Conservation (phyloP, 2,329 filamentous ascomycete species). For the Apiospora sp. region DNA sequence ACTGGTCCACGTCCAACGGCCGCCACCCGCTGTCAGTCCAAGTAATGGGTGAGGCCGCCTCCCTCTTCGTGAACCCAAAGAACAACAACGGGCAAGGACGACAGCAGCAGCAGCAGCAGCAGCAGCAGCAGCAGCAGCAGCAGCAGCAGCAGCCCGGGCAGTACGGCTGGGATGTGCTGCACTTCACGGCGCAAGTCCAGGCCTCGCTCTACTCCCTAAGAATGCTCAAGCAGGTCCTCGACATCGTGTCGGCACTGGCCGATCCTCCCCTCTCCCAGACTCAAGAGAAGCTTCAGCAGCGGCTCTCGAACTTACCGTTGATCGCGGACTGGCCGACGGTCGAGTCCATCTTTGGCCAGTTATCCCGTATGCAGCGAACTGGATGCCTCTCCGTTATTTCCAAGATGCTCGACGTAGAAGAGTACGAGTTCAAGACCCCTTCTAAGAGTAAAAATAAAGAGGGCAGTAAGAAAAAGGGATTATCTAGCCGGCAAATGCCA, state of each 20-base stretch:
- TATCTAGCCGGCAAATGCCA: conserved; percentile 10
- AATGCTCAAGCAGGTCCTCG: conserved; percentile 59
- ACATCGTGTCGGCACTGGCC: conserved; percentile 17
- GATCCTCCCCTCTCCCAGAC: conserved; percentile 9
- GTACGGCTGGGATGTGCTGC: conserved; percentile 63
- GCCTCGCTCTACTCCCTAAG: conserved; percentile 69
- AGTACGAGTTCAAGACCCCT: conserved; percentile 11
- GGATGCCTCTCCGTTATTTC: conserved; percentile 17
- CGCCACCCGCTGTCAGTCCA: conserved; percentile 42
- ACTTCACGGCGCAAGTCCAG: conserved; percentile 68
- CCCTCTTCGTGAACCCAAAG: conserved; percentile 26
- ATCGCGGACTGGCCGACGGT: conserved; percentile 26
- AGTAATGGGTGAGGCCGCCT: conserved; percentile 39
- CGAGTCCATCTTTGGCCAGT: background rate
- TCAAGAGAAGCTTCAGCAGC: conserved; percentile 19
- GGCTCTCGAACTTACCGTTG: conserved; percentile 23
- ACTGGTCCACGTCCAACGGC: conserved; percentile 41
- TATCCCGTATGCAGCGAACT: conserved; percentile 8
- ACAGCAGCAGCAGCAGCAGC: conserved; percentile 31
- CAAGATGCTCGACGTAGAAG: conserved; percentile 18
- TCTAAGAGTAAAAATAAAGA: background rate
- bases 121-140: conserved; percentile 28
- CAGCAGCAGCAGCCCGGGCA: conserved; percentile 41
- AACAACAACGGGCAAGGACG: conserved; percentile 29
- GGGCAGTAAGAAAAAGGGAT: background rate